A percentile compares a stretch with the other conserved stretches of the same genome.
Evolutionary conservation across 2,329 filamentous ascomycete species (phyloP).

Genomic region (Drechslerella stenobrocha): DNA sequence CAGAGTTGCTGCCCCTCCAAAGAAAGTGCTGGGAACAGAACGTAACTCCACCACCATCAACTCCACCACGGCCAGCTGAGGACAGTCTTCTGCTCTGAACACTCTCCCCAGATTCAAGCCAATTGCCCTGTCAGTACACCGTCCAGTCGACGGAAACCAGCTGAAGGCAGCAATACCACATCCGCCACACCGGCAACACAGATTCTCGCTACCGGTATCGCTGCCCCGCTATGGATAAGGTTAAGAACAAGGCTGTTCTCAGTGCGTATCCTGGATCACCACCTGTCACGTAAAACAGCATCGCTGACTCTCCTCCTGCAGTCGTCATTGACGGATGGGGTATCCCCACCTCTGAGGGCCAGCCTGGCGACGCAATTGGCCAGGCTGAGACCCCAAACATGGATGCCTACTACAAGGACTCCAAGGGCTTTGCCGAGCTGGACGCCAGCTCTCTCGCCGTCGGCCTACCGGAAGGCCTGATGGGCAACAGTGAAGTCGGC

Average conservation of each 20-base stretch:
- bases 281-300: slow-evolving; percentile 48
- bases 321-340: slow-evolving; percentile 99
- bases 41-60: slow-evolving; percentile 6
- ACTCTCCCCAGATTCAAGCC: not conserved
- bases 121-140: not conserved
- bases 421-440: slow-evolving; percentile 85
- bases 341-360: slow-evolving; percentile 71
- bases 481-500: slow-evolving; percentile 98
- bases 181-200: slow-evolving; percentile 10
- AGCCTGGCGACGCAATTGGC: slow-evolving; percentile 91
- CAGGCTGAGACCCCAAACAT: slow-evolving; percentile 91
- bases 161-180: not conserved
- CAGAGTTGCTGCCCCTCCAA: slow-evolving; percentile 1
- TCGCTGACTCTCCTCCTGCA: slow-evolving; percentile 54
- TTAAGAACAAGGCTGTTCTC: slow-evolving; percentile 71
- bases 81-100: not conserved
- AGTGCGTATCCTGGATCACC: slow-evolving; percentile 59
- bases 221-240: slow-evolving; percentile 63
- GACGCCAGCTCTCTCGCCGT: slow-evolving; percentile 96
- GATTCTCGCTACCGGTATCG: not conserved
- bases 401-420: slow-evolving; percentile 82
- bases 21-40: too few relatives aligned
- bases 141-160: not conserved
- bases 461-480: slow-evolving; percentile 90
- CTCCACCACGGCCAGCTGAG: not conserved